Conservation (phyloP, 2,329 filamentous ascomycete species). For the Phaeosphaeriaceae sp. region DNA sequence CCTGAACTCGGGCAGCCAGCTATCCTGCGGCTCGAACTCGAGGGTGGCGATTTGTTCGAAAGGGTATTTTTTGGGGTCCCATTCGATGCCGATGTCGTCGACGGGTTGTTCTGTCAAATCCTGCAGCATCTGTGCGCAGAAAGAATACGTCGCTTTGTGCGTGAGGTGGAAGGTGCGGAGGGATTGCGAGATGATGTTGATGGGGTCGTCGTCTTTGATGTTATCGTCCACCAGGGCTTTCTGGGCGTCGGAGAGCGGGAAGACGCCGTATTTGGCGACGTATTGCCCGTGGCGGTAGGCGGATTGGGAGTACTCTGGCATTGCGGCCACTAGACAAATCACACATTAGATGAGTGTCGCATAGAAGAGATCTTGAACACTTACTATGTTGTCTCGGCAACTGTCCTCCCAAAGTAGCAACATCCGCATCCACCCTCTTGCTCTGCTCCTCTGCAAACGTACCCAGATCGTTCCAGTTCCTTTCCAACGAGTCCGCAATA, state of each 20-base stretch:
- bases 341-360: neutral
- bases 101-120: constrained; percentile 56
- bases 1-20: constrained; percentile 50
- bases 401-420: constrained; percentile 33
- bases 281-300: constrained; percentile 59
- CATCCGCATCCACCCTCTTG: constrained; percentile 49
- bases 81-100: constrained; percentile 47
- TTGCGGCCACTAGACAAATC: constrained; percentile 27
- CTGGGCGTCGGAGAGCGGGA: constrained; percentile 53
- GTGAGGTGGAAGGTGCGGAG: constrained; percentile 23
- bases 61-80: constrained; percentile 58
- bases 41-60: constrained; percentile 56
- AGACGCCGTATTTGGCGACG: constrained; percentile 57
- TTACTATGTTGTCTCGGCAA: constrained; percentile 32
- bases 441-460: constrained; percentile 49
- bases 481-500: constrained; percentile 42
- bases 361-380: neutral
- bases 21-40: constrained; percentile 52
- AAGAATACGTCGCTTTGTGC: constrained; percentile 36
- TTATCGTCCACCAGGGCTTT: constrained; percentile 50
- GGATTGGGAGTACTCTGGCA: constrained; percentile 56
- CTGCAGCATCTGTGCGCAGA: constrained; percentile 58
- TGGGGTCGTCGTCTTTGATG: constrained; percentile 33
- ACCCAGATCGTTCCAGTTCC: constrained; percentile 35
- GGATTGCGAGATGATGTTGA: constrained; percentile 35